A percentile compares a stretch with the other conserved stretches of the same genome.
Evolutionary conservation across 768 basidiomycete genomes (phyloP).

Genomic region (Coprinopsis cinerea): DNA sequence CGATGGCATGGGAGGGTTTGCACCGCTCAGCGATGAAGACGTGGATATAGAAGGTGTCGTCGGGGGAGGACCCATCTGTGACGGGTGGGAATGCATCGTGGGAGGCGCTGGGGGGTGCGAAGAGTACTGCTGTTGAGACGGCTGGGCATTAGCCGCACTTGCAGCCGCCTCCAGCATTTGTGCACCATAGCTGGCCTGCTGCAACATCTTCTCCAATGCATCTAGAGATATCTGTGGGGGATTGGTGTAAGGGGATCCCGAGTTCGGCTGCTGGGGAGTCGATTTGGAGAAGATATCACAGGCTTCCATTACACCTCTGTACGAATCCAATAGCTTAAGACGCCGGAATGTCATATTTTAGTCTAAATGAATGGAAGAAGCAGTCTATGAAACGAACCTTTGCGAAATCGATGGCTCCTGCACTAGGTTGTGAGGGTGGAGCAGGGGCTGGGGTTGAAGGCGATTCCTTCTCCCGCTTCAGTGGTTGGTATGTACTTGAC

Average conservation of each 20-base stretch:
- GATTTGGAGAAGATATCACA: slow-evolving; percentile 14
- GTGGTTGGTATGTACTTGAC: background rate
- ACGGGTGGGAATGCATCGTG: background rate
- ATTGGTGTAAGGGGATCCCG: slow-evolving; percentile 3
- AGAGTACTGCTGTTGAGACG: background rate
- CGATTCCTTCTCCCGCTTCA: slow-evolving; percentile 4
- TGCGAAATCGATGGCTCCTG: slow-evolving; percentile 22
- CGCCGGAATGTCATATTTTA: background rate
- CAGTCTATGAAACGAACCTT: slow-evolving; percentile 19
- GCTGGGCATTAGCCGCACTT: slow-evolving; percentile 4
- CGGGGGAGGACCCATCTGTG: background rate
- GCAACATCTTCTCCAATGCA: slow-evolving; percentile 35
- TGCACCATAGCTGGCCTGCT: slow-evolving; percentile 36
- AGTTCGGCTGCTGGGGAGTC: slow-evolving; percentile 13
- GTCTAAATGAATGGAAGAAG: slow-evolving; percentile 2
- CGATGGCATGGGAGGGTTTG: background rate
- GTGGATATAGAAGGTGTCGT: background rate
- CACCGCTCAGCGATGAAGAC: slow-evolving; percentile 1
- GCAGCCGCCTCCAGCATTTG: slow-evolving; percentile 40
- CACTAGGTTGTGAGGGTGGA: slow-evolving; percentile 7
- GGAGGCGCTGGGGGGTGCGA: background rate
- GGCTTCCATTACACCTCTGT: slow-evolving; percentile 26
- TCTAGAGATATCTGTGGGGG: slow-evolving; percentile 20
- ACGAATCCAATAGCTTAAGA: slow-evolving; percentile 21
- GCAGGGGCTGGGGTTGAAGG: slow-evolving; percentile 6